Percentiles rank a stretch among this genome's conserved stretches.
Evolutionary conservation across 129 eudicot genomes (phyloP).

Genomic region (Centrapalus pauciflorus): DNA sequence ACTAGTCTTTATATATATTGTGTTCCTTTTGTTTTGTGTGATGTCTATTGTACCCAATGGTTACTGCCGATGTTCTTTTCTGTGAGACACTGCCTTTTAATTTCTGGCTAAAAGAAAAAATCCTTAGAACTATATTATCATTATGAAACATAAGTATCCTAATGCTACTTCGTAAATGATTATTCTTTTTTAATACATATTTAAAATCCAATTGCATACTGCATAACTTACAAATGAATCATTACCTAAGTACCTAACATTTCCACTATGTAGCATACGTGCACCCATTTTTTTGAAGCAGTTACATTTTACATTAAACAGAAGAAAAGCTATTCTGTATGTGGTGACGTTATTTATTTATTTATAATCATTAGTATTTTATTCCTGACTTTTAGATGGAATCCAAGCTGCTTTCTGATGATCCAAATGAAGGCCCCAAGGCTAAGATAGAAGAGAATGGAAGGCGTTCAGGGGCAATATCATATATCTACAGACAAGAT

Average conservation of each 20-base stretch:
- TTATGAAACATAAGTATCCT: background rate
- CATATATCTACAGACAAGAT: slow-evolving; percentile 76
- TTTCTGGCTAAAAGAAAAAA: background rate
- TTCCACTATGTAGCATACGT: too few species aligned
- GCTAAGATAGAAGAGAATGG: slow-evolving; percentile 31
- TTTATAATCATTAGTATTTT: background rate
- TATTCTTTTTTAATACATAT: background rate
- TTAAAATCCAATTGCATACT: background rate
- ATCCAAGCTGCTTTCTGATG: slow-evolving; percentile 38
- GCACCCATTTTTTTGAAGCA: too few species aligned
- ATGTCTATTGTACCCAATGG: background rate
- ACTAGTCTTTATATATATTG: background rate
- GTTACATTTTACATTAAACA: too few species aligned
- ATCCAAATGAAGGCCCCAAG: slow-evolving; percentile 22
- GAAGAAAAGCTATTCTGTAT: background rate
- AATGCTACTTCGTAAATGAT: background rate
- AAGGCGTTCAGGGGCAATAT: slow-evolving; percentile 24
- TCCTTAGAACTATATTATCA: background rate
- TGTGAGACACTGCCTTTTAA: background rate
- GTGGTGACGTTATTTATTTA: background rate
- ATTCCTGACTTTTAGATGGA: slow-evolving; percentile 51
- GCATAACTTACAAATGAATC: background rate
- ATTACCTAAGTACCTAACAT: too few species aligned
- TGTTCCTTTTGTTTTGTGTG: background rate
- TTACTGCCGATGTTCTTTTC: background rate